These are phyloP conservation scores for Pestalotiopsis sp. DNA, from an alignment of 2,329 filamentous ascomycete genomes.

Conservation along the genomic window DNA sequence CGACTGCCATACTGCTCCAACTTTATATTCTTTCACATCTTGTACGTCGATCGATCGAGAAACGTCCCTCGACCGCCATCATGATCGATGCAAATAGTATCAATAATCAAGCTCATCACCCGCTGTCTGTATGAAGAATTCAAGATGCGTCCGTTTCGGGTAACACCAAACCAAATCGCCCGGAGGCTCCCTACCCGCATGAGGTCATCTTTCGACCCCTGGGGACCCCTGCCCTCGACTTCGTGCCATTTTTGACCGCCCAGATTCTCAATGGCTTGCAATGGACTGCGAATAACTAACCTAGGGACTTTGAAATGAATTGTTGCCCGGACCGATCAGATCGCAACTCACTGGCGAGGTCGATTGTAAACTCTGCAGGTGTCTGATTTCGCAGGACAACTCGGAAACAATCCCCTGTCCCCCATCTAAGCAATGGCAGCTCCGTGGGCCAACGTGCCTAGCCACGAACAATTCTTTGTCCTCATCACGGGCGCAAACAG, in stretches of 20 bases:
- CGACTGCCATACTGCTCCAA: no score
- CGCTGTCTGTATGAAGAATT: not conserved
- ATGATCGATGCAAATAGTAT: not conserved
- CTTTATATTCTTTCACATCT: no score
- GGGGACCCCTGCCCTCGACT: not conserved
- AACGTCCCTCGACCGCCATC: no score
- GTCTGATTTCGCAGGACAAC: not conserved
- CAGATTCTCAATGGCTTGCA: not conserved
- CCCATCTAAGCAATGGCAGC: constrained; percentile 24
- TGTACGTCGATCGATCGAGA: no score
- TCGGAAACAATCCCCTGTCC: not conserved
- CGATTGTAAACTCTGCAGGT: not conserved
- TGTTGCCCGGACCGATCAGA: not conserved
- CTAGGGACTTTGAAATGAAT: not conserved
- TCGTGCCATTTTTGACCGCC: constrained; percentile 8
- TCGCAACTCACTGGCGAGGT: not conserved
- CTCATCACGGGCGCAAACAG: constrained; percentile 34
- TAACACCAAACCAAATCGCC: not conserved
- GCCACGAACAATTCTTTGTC: constrained; percentile 33
- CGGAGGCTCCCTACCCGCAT: not conserved
- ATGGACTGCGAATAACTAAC: not conserved
- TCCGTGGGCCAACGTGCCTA: constrained; percentile 31
- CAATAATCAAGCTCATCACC: not conserved
- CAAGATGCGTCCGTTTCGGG: not conserved
- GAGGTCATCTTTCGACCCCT: not conserved